Percentiles rank a stretch among this genome's conserved stretches.
These are phyloP conservation scores for Pelargonium australe DNA, from an alignment of 441 rosid species.

Conservation along the genomic window DNA sequence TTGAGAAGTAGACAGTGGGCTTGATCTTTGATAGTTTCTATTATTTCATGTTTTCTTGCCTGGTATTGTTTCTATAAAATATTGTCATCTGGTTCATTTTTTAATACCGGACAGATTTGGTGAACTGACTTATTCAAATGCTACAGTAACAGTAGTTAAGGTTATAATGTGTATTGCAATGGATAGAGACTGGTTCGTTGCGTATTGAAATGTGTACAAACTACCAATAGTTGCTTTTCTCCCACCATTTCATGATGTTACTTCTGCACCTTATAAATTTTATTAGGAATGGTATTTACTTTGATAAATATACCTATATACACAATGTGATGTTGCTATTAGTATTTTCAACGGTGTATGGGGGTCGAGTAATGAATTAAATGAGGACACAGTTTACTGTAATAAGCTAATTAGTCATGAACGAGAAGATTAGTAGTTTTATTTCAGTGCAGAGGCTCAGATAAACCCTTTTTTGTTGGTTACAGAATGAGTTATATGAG, in stretches of 20 bases:
- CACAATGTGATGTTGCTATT: background rate
- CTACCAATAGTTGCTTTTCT: background rate
- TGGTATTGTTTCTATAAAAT: background rate
- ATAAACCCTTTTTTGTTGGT: no score
- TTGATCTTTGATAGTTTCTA: background rate
- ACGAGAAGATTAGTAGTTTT: no score
- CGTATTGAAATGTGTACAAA: background rate
- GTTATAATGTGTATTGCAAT: no score
- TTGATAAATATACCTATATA: background rate
- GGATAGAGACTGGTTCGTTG: background rate
- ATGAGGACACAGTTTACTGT: no score
- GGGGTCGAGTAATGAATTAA: no score
- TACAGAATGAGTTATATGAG: no score
- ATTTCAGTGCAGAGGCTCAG: no score
- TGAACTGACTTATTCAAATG: background rate
- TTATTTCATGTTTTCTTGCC: background rate
- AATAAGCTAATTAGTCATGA: no score
- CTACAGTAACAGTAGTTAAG: background rate
- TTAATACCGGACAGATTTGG: background rate
- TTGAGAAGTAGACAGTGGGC: background rate
- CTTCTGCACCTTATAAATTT: background rate
- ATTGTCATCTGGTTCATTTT: background rate
- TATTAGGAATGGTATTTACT: background rate
- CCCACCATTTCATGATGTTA: background rate
- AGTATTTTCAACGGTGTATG: background rate